Base-by-base conservation (phyloP, 345 rosid species). In the Clausena lansium region DNA sequence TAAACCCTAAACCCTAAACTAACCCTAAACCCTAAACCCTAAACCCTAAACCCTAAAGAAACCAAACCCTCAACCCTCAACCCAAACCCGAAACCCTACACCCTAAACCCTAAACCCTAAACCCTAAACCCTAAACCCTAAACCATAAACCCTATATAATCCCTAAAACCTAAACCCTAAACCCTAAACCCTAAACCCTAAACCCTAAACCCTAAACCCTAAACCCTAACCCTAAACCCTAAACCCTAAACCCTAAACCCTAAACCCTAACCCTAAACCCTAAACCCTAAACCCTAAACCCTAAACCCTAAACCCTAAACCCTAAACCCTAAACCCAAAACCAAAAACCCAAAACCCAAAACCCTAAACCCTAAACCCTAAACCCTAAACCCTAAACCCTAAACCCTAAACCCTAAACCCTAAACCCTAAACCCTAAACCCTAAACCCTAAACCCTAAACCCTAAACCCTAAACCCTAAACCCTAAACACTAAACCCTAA, bases 51-150 rank as follows among this genome's bases (percentile, higher is more conserved):
- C 82, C 82, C 74, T 25, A 79, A 73, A n/a, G n/a, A 71, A 67
- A 67, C 67, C 25, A 79, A 73, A 64, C 77, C 81, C 77, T 64
- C 64, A 73, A 72, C 81, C 81, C 77, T 72, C 73, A 79, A 62
- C 81, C 78, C 81, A 59, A 70, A 64, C 69, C 81, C 81, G 35
- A 38, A 78, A 78, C 76, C 81, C 81, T 65, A 73, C 73, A 79
- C 81, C 81, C 81, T 65, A 65, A 63, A n/a, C 78, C 71, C 38
- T 28, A 27, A 61, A 24, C 65, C 65, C 33, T 24, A 27, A 61
- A 24, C 65, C 33, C 15, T 4, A 61, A 61, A 24, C 65, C 65
- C 33, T 4, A 61, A 61, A 24, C 65, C 65, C 33, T 4, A 61
- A 61, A 24, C 65, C 65, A 13, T 24, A 61, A 61, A 24, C 65